phyloP scores from a whole-genome alignment of 208 protist species.

The Leishmania aethiopica region DNA sequence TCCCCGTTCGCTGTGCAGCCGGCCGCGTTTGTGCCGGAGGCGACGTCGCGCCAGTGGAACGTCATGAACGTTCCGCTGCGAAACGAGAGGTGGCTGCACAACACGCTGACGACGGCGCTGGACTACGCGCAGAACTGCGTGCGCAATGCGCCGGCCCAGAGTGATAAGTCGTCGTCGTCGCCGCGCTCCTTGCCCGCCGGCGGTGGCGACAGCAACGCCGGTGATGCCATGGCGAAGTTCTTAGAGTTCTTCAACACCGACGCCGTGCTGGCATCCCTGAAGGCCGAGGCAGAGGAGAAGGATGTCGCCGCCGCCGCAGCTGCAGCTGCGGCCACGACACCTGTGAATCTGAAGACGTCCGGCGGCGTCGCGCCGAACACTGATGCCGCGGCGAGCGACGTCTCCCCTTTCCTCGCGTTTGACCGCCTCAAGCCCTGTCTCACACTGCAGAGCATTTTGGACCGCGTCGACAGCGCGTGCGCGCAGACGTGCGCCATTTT shows the following conservation, averaged over 20 bases:
- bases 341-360: neutral
- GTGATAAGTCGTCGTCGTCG: neutral
- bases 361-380: neutral
- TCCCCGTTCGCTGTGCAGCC: constrained; percentile 48
- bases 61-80: constrained; percentile 36
- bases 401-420: constrained; percentile 6
- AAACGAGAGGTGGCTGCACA: constrained; percentile 32
- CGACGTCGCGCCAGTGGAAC: constrained; percentile 49
- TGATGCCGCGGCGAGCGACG: neutral
- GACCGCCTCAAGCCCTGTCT: constrained; percentile 10
- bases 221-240: constrained; percentile 28
- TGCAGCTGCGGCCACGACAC: neutral
- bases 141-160: neutral
- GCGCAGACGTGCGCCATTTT: constrained; percentile 10
- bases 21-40: constrained; percentile 46
- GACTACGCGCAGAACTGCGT: constrained; percentile 21
- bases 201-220: neutral
- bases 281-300: neutral
- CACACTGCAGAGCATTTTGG: constrained; percentile 21
- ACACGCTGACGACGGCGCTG: constrained; percentile 36
- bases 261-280: constrained; percentile 14
- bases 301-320: neutral
- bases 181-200: neutral
- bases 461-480: constrained; percentile 13
- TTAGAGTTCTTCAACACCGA: constrained; percentile 30